These are phyloP conservation scores for Wickerhamiella nectarea DNA, from an alignment of 805 yeast species.

Conservation along the genomic window DNA sequence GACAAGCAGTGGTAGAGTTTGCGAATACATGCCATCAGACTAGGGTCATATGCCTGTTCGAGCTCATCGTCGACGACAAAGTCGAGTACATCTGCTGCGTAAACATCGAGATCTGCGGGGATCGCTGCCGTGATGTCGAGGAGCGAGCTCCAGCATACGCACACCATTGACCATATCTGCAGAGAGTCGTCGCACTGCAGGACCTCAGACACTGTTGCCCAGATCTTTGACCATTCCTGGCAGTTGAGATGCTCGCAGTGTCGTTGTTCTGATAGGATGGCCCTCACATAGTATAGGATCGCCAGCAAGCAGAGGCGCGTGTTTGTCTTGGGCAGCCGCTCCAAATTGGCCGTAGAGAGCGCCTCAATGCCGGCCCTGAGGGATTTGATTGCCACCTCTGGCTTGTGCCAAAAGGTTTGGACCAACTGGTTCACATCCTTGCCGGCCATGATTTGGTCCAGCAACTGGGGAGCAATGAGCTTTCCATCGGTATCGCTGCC, in stretches of 20 bases:
- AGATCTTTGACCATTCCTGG: constrained; percentile 1
- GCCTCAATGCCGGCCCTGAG: constrained; percentile 1
- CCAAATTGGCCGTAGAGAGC: neutral
- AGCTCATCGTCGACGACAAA: no score
- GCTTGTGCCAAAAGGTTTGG: constrained; percentile 1
- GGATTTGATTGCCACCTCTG: constrained; percentile 1
- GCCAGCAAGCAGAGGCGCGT: neutral
- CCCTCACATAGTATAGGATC: neutral
- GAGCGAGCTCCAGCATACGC: constrained; percentile 2
- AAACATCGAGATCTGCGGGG: neutral
- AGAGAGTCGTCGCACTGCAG: neutral
- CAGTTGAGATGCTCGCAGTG: constrained; percentile 5
- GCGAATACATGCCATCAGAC: constrained; percentile 3
- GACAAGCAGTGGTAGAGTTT: neutral
- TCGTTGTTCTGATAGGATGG: neutral
- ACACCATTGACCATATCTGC: neutral
- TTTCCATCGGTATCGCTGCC: neutral
- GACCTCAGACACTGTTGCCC: neutral
- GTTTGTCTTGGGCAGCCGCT: neutral
- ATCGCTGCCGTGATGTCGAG: neutral
- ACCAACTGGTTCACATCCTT: neutral
- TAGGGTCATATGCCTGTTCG: constrained; percentile 1
- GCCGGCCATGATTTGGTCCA: neutral
- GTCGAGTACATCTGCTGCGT: neutral
- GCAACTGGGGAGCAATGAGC: neutral